Evolutionary conservation across 1,284 basidiomycete species (phyloP), one percentile per base, ranked within the genome.

Genomic region (Leccinum glutinopallens): DNA sequence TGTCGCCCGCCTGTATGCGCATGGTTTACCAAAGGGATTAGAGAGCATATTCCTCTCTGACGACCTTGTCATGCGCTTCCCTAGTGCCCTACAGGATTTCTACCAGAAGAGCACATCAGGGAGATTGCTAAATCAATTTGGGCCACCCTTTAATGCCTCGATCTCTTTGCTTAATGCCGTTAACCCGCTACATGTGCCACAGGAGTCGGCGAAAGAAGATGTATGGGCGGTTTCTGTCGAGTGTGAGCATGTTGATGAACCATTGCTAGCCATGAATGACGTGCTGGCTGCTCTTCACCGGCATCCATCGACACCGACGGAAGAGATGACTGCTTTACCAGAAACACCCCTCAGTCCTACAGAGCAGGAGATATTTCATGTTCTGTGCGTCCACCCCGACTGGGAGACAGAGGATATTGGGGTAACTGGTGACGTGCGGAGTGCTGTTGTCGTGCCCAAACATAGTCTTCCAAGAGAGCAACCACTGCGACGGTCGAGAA

Each of bases 331-430:
- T 35, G 19, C 54, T 15, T 49, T 39, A 15, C 60, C 68, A 41
- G 84, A 84, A 60, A 75, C 76, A 7, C 88, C 88, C 32, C 79
- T 91, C 61, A 90, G 83, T 66, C 85, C 86, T n/a, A 85, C 82
- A 15, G 89, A 91, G 69, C 84, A 88, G 71, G 86, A 88, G 72
- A 85, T 91, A 60, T 90, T 91, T 76, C 84, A 80, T 53, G 80
- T 81, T 59, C 74, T 90, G 32, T 90, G 87, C 68, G 78, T 82
- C 35, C 81, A 81, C 63, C 80, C 84, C 33, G 87, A 88, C 66
- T 87, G 84, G 82, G 84, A 86, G 53, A 71, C 73, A 66, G 81
- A 83, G 22, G 76, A 72, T 67, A 61, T 25, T 39, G 65, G 53
- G 43, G 33, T 55, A 49, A 55, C 55, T 2, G 58, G 53, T 17